Evolutionary conservation across 2,329 filamentous ascomycete species (phyloP), one percentile per base, ranked within the genome.

Genomic region (Phialophora tarda): DNA sequence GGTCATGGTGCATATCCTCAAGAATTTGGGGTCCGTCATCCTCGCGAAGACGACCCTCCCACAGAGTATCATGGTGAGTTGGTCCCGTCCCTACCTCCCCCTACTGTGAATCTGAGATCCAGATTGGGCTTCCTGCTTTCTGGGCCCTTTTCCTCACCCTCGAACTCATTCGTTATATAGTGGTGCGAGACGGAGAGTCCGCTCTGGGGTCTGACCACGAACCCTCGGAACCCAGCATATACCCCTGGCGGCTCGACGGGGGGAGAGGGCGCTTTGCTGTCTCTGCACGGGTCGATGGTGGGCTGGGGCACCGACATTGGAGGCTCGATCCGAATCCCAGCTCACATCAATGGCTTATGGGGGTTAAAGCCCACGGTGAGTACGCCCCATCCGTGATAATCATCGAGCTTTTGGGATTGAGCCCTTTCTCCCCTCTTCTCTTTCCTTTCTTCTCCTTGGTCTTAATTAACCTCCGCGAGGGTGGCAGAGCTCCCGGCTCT

Each of bases 121-220:
- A n/a, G n/a, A n/a, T n/a, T n/a, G n/a, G n/a, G n/a, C n/a, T n/a
- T n/a, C n/a, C n/a, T n/a, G n/a, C n/a, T n/a, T n/a, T n/a, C n/a
- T n/a, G n/a, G n/a, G n/a, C n/a, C n/a, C n/a, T n/a, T n/a, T n/a
- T n/a, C n/a, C n/a, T n/a, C n/a, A n/a, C n/a, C n/a, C n/a, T n/a
- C n/a, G n/a, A n/a, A n/a, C n/a, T 34, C 10, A 26, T 4, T n/a
- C n/a, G n/a, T 4, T 26, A 26, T 26, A 34, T 32, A 84, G 82
- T 84, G 83, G 82, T 81, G 81, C 62, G 83, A 85, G 72, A 85
- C 83, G 0, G 82, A 85, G 1, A 85, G 84, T 71, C 81, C 81
- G 5, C 76, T 85, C 1, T 85, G 78, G 77, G 83, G 83, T 0
- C 71, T 83, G 51, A 85, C 83, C 0, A 80, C 76, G 0, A 82